These are phyloP conservation scores for Podaxis mareebaensis DNA, from an alignment of 768 basidiomycete species.

Conservation along the genomic window DNA sequence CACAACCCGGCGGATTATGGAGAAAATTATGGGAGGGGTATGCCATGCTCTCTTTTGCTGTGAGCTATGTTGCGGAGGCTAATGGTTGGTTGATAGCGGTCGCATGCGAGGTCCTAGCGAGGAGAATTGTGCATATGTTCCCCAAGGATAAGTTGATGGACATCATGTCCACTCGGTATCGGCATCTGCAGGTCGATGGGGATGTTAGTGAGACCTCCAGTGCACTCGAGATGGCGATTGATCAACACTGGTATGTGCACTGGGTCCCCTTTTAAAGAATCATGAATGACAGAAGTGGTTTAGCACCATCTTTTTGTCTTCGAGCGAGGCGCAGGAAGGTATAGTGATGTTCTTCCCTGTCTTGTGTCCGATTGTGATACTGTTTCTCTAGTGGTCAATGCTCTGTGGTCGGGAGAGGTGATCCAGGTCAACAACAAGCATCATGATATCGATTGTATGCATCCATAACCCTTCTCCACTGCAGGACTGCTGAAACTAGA, in stretches of 20 bases:
- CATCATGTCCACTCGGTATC: slow-evolving; percentile 80
- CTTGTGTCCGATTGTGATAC: not conserved
- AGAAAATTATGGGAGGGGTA: slow-evolving; percentile 82
- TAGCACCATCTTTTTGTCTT: slow-evolving; percentile 84
- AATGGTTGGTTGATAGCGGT: slow-evolving; percentile 45
- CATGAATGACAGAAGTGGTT: not conserved
- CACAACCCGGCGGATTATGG: slow-evolving; percentile 83
- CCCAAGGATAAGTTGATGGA: slow-evolving; percentile 61
- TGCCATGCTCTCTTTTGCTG: slow-evolving; percentile 12
- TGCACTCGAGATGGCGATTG: slow-evolving; percentile 89
- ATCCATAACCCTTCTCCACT: not conserved
- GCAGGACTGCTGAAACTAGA: not conserved
- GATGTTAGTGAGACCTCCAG: slow-evolving; percentile 74
- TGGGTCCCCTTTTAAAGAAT: not conserved
- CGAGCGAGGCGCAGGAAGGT: slow-evolving; percentile 81
- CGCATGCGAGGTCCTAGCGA: slow-evolving; percentile 84
- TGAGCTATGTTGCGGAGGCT: not conserved
- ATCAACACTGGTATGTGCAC: slow-evolving; percentile 72
- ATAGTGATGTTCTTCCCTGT: slow-evolving; percentile 26
- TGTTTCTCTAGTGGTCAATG: slow-evolving; percentile 65
- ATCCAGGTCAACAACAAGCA: slow-evolving; percentile 76
- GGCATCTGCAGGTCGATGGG: slow-evolving; percentile 71
- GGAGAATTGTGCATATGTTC: slow-evolving; percentile 72
- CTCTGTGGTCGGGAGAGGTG: slow-evolving; percentile 81
- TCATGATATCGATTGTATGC: slow-evolving; percentile 77